Percentiles rank a stretch among this genome's conserved stretches.
These are phyloP conservation scores for Leucosporidium yakuticum DNA, from an alignment of 768 basidiomycete genomes.

Conservation along the genomic window DNA sequence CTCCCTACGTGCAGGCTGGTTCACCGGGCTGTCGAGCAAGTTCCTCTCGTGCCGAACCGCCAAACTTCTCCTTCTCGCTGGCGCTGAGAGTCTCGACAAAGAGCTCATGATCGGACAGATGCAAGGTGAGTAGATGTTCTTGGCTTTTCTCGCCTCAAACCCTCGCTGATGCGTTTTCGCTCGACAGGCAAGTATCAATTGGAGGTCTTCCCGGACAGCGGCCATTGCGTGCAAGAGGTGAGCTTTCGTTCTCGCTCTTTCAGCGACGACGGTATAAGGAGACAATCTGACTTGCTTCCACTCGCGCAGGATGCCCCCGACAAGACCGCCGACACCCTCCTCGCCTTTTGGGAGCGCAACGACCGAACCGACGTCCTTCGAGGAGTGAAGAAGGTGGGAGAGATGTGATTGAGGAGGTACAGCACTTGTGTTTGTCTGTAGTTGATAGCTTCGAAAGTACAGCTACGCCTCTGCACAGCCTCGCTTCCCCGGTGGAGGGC, in stretches of 20 bases:
- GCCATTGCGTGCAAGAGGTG: slow-evolving; percentile 93
- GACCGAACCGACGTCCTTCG: slow-evolving; percentile 58
- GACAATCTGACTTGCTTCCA: background rate
- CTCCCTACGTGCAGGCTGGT: slow-evolving; percentile 66
- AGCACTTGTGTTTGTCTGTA: too few species aligned
- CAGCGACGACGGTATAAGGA: background rate
- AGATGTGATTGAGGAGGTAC: slow-evolving; percentile 32
- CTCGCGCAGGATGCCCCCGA: slow-evolving; percentile 71
- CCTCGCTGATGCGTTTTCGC: background rate
- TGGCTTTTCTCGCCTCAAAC: rapidly evolving
- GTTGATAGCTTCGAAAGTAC: too few species aligned
- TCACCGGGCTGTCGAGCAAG: slow-evolving; percentile 66
- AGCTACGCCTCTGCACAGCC: too few species aligned
- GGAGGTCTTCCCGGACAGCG: slow-evolving; percentile 74
- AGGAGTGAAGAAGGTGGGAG: slow-evolving; percentile 57
- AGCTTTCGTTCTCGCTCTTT: background rate
- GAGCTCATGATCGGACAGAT: slow-evolving; percentile 95
- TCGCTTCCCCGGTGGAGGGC: too few species aligned
- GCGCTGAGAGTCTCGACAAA: slow-evolving; percentile 84
- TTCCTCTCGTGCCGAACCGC: slow-evolving; percentile 76
- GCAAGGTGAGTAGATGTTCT: slow-evolving; percentile 53
- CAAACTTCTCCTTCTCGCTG: slow-evolving; percentile 81
- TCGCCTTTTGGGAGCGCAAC: slow-evolving; percentile 88
- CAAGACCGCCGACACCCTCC: slow-evolving; percentile 67
- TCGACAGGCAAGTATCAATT: slow-evolving; percentile 76